Evolutionary conservation across 1,284 basidiomycete genomes (phyloP).

Genomic region (Serendipita sp.): DNA sequence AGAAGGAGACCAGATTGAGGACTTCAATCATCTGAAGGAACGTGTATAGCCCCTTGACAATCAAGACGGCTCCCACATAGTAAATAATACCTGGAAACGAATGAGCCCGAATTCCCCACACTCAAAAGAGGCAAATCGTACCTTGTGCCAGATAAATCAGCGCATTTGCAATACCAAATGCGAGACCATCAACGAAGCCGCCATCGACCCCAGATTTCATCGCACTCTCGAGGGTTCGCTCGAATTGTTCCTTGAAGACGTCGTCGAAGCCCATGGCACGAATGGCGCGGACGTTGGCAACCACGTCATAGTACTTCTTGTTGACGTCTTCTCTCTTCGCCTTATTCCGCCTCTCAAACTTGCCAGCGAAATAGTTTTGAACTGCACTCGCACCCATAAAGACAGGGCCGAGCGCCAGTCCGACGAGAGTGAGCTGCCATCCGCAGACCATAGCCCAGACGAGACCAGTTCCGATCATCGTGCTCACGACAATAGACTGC

Average conservation of each 20-base stretch:
- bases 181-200: conserved; percentile 73
- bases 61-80: conserved; percentile 75
- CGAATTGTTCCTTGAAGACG: conserved; percentile 60
- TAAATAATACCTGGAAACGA: conserved; percentile 59
- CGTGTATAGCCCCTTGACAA: conserved; percentile 66
- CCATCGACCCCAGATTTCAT: conserved; percentile 57
- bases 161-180: conserved; percentile 64
- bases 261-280: conserved; percentile 79
- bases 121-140: conserved; percentile 15
- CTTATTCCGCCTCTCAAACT: conserved; percentile 72
- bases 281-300: conserved; percentile 76
- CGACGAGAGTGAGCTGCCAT: conserved; percentile 90
- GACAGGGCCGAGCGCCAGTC: conserved; percentile 73
- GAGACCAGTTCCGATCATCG: conserved; percentile 75
- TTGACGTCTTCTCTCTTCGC: conserved; percentile 70
- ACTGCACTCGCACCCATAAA: conserved; percentile 63
- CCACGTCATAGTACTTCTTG: conserved; percentile 76
- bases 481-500: conserved; percentile 55
- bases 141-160: conserved; percentile 76
- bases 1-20: conserved; percentile 85
- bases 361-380: conserved; percentile 55
- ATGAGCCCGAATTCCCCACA: not conserved
- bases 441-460: conserved; percentile 78
- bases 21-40: conserved; percentile 83
- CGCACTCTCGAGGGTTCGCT: conserved; percentile 44